A percentile compares a stretch with the other conserved stretches of the same genome.
These are phyloP conservation scores for Somion occarium DNA, from an alignment of 1,284 basidiomycete species.

Conservation along the genomic window DNA sequence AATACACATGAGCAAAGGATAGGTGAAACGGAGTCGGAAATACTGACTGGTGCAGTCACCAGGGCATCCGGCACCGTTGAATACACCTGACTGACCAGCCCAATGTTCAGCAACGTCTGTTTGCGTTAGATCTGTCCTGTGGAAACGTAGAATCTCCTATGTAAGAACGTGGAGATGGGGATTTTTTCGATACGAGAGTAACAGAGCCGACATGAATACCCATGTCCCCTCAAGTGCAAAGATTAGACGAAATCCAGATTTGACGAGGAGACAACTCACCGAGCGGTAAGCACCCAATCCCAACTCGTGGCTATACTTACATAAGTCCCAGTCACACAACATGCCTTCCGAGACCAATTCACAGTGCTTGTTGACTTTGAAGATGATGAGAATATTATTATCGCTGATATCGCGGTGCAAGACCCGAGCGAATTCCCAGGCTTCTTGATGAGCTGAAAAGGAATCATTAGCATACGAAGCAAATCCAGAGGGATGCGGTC, in stretches of 20 bases:
- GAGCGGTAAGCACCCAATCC: background rate
- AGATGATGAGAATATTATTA: too few species aligned
- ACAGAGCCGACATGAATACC: conserved; percentile 2
- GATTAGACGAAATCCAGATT: background rate
- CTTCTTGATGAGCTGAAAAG: too few species aligned
- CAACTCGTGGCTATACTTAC: background rate
- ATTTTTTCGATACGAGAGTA: background rate
- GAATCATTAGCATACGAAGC: too few species aligned
- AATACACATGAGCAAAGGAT: background rate
- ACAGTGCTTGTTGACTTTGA: too few species aligned
- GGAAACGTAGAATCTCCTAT: background rate
- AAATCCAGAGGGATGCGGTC: too few species aligned
- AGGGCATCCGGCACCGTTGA: conserved; percentile 38
- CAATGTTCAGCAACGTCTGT: too few species aligned
- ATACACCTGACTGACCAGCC: conserved; percentile 38
- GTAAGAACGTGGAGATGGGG: conserved; percentile 1
- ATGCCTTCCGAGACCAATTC: too few species aligned
- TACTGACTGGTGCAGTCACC: conserved; percentile 40
- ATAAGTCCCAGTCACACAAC: conserved; percentile 1
- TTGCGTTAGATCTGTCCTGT: too few species aligned
- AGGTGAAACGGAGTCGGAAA: background rate
- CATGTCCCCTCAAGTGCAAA: background rate
- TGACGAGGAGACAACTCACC: conserved; percentile 3
- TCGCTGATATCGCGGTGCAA: too few species aligned
- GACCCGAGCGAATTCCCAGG: too few species aligned